Evolutionary conservation across 73 alveolate species (phyloP), one percentile per base, ranked within the genome.

Genomic region (Urostyla sp.): DNA sequence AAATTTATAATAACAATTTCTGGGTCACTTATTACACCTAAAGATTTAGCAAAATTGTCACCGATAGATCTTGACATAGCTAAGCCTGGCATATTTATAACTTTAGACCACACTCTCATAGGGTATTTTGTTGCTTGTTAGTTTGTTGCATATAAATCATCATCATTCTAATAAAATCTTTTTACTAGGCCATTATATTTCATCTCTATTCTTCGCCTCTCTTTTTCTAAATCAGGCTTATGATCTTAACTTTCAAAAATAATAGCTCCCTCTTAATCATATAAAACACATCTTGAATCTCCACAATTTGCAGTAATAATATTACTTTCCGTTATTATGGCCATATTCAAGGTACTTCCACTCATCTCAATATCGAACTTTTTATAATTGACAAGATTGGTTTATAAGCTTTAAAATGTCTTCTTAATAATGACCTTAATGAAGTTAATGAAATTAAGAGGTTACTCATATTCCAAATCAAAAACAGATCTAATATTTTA

Each of bases 261-360:
- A 6, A 80, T 32, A 1, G 30, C 31, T 16, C 91, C 91, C n/a
- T 87, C 80, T 30, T 38, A 43, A 67, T 60, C 57, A 4, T 57
- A 20, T n/a, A 87, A 26, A 50, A 87, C 45, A 72, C 94, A 87
- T 28, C 94, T 35, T 4, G 91, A 80, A 89, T 89, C 90, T 32
- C 95, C 95, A 31, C 84, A 60, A 83, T 89, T 89, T 28, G 93
- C 92, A 21, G 88, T 75, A 45, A 52, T 76, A 20, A 89, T 67
- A 27, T 20, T 44, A 45, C 74, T 56, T 50, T 57, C 50, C 21
- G 43, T 63, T 1, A 63, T 50, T 13, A 63, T 38, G 10, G 45
- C 16, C 35, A 63, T 16, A 20, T 43, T 43, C 20, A 63, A 21
- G 24, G 79, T 63, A 24, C 79, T 63, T 18, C 79, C 79, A 43